Conservation (phyloP, 805 yeast species). For the Naumovozyma baii region DNA sequence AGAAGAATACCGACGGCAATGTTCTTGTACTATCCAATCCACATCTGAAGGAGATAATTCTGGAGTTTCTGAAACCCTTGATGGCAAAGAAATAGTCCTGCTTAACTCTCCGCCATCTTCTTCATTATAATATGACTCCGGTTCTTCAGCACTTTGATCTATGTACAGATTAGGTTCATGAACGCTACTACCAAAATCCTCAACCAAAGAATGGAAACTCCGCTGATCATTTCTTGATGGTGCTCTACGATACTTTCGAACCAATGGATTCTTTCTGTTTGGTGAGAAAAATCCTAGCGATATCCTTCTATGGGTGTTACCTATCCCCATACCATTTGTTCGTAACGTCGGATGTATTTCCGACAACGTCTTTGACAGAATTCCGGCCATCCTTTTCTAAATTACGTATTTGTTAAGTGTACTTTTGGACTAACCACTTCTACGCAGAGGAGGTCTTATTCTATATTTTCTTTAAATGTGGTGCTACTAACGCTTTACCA, state of each 20-base stretch:
- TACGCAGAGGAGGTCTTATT: too few species aligned
- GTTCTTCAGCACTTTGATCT: constrained; percentile 21
- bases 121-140: constrained; percentile 14
- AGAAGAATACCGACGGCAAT: constrained; percentile 32
- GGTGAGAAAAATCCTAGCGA: constrained; percentile 34
- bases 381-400: constrained; percentile 21
- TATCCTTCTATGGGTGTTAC: constrained; percentile 33
- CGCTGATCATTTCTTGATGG: constrained; percentile 24
- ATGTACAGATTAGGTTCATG: constrained; percentile 16
- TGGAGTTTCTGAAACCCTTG: constrained; percentile 30
- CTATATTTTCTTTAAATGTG: too few species aligned
- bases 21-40: constrained; percentile 34
- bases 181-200: constrained; percentile 28
- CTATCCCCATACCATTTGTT: constrained; percentile 36
- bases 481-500: too few species aligned
- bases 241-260: constrained; percentile 21
- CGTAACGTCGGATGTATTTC: constrained; percentile 32
- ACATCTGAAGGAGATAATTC: constrained; percentile 28
- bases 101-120: constrained; percentile 31
- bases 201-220: constrained; percentile 34
- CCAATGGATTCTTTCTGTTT: constrained; percentile 34
- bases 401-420: too few species aligned
- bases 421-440: too few species aligned
- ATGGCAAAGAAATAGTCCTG: constrained; percentile 35
- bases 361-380: constrained; percentile 25